Percentiles rank a stretch among this genome's conserved stretches.
These are phyloP conservation scores for Petunia secreta DNA, from an alignment of 257 asterid species.

Conservation along the genomic window DNA sequence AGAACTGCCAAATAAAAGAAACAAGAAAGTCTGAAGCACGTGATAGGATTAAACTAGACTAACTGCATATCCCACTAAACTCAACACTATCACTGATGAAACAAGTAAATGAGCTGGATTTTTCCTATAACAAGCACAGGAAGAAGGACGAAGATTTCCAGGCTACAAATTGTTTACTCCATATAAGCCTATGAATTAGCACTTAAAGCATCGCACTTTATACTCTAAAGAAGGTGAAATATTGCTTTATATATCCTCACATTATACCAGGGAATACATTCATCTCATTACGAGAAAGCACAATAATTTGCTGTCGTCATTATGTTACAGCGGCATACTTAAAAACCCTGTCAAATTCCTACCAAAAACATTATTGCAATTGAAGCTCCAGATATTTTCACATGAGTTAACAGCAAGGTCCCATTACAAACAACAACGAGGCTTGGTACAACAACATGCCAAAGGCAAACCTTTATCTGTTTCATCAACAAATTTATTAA, in stretches of 20 bases:
- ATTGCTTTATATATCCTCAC: not conserved
- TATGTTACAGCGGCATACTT: not conserved
- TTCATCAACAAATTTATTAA: slow-evolving; percentile 8
- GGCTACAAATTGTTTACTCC: slow-evolving; percentile 5
- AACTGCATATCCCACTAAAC: not conserved
- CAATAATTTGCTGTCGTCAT: not conserved
- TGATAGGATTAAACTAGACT: not conserved
- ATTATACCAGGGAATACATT: not conserved
- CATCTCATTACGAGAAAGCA: not conserved
- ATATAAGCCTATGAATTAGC: not conserved
- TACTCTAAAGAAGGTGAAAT: not conserved
- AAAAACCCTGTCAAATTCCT: slow-evolving; percentile 3
- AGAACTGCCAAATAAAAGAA: slow-evolving; percentile 10
- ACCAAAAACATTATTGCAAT: not conserved
- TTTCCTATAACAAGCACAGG: not conserved
- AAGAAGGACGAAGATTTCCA: not conserved
- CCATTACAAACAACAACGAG: slow-evolving; percentile 11
- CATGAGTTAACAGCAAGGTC: not conserved
- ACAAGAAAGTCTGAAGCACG: not conserved
- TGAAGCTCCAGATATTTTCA: not conserved
- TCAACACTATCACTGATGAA: not conserved
- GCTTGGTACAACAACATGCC: not conserved
- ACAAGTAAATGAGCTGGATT: not conserved
- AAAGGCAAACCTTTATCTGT: not conserved
- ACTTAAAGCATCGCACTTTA: not conserved